Evolutionary conservation across 257 asterid species (phyloP).

Genomic region (Solanum ossicruentum): DNA sequence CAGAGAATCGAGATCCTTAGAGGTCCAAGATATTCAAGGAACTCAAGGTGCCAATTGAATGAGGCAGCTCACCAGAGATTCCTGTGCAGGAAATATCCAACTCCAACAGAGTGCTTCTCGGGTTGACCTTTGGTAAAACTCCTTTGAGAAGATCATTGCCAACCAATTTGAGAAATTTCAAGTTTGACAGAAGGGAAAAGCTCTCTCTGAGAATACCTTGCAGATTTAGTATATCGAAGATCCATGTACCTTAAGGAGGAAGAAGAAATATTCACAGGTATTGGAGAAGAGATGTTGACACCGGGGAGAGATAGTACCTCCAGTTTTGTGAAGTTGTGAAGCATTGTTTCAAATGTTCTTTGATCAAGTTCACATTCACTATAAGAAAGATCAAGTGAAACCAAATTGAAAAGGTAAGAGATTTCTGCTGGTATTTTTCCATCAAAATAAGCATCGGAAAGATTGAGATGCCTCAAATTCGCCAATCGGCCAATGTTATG

Average conservation of each 20-base stretch:
- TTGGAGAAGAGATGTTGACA: background rate
- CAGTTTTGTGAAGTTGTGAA: background rate
- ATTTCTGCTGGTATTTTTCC: background rate
- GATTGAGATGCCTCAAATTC: background rate
- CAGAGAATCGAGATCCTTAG: fast-evolving
- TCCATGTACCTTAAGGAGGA: background rate
- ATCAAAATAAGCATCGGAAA: fast-evolving
- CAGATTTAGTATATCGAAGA: fast-evolving
- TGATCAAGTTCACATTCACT: fast-evolving
- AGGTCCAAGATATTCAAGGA: background rate
- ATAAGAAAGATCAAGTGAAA: background rate
- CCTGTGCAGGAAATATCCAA: background rate
- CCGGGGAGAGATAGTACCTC: fast-evolving
- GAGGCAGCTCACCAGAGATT: background rate
- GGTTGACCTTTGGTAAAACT: background rate
- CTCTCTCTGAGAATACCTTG: background rate
- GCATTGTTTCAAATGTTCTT: background rate
- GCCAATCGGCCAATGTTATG: background rate
- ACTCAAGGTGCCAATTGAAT: background rate
- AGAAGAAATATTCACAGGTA: background rate
- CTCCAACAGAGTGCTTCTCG: background rate
- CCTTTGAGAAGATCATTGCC: fast-evolving
- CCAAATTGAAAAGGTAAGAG: background rate
- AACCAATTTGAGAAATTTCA: background rate
- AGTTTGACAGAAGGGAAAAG: background rate